Base-by-base conservation (phyloP, 176 grass and related monocot species). In the Luzula sylvatica region DNA sequence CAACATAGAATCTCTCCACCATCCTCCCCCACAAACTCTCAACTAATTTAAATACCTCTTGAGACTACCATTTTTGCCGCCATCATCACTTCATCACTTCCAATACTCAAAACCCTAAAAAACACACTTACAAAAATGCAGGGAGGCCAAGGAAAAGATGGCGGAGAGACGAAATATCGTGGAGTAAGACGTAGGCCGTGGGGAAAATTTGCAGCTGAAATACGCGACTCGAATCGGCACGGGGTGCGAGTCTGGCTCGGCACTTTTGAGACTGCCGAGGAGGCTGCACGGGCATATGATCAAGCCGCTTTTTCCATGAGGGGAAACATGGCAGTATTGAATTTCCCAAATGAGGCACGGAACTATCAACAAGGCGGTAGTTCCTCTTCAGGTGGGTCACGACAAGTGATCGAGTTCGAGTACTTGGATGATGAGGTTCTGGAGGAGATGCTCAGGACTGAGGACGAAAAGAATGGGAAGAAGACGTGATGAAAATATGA, bases 181-280 rank as follows among this genome's bases (percentile, higher is more conserved):
- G 87, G 87, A 25, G 87, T 94, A 8, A 78, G 82, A 0, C 70
- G 78, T 14, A 60, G 87, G 5, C 58, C 82, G 0, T 94, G 87
- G 87, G 87, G 82, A 21, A 94, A 94, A 57, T 94, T 49, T 66
- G 87, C 87, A 3, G 87, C 87, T 1, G 87, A 94, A 82, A 94
- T 94, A 55, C 78, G 87, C 8, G 87, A 94, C 67, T 87, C 87
- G 2, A 79, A 58, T 48, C 56, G 87, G 8, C 87, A 94, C 35
- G 82, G 87, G 19, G 78, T 78, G 1, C 81, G 87, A 46, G 29
- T 85, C 0, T 92, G 87, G 87, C 87, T 92, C 0, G 87, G 87
- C 7, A 92, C 87, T 20, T 92, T 72, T 58, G 76, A 92, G 63
- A 92, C 87, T 11, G 87, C 87, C 2, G 87, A 92, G 77, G 81